Conservation (phyloP, 75 land plant genomes). For the Larix kaempferi region DNA sequence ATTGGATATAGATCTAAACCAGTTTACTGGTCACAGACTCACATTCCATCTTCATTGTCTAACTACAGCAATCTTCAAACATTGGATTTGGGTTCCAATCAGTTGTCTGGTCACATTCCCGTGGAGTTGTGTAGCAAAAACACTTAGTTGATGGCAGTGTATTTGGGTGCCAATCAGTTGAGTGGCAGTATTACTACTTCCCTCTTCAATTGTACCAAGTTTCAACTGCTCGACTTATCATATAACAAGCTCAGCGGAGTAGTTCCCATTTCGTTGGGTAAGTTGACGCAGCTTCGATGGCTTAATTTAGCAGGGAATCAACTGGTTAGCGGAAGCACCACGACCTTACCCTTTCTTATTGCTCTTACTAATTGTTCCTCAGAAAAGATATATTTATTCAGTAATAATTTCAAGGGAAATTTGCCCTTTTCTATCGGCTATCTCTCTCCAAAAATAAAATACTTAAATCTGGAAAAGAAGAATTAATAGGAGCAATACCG, state of each 20-base stretch:
- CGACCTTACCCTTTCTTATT: background rate
- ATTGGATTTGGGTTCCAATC: background rate
- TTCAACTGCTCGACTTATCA: background rate
- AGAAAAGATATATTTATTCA: background rate
- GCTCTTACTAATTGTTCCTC: constrained; percentile 1
- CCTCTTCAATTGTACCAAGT: background rate
- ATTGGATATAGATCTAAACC: no score
- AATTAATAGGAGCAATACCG: background rate
- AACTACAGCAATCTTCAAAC: background rate
- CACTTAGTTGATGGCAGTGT: background rate
- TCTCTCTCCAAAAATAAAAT: background rate
- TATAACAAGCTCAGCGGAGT: background rate
- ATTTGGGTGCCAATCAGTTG: background rate
- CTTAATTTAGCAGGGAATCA: background rate
- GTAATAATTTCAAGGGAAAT: background rate
- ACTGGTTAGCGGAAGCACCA: background rate
- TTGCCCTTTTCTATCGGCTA: background rate
- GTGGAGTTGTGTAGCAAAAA: background rate
- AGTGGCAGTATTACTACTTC: background rate
- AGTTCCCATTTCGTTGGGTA: background rate
- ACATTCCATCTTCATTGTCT: no score
- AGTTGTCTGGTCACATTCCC: background rate
- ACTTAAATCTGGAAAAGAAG: background rate
- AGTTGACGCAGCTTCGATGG: background rate
- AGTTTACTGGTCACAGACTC: no score